A percentile compares a stretch with the other conserved stretches of the same genome.
Evolutionary conservation across 305 asterid species (phyloP).

Genomic region (Plantago lanceolata): DNA sequence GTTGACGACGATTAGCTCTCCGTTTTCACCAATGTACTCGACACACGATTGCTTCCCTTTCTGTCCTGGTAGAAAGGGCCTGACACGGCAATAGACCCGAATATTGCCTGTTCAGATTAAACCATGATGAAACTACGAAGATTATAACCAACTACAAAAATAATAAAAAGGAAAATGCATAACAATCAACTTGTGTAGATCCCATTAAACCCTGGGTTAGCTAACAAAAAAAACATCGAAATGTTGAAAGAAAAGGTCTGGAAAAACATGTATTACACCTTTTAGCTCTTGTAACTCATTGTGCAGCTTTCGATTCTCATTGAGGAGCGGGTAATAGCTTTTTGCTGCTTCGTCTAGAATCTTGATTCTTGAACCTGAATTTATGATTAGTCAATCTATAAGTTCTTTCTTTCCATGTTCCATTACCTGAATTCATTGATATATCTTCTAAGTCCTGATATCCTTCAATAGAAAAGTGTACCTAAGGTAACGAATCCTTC

Average conservation of each 20-base stretch:
- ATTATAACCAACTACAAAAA: background rate
- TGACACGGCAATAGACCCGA: conserved; percentile 81
- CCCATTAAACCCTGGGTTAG: too few relatives aligned
- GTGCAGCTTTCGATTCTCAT: conserved; percentile 78
- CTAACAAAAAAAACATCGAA: too few relatives aligned
- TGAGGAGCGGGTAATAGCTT: conserved; percentile 53
- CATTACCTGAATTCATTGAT: too few relatives aligned
- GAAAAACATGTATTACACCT: conserved; percentile 39
- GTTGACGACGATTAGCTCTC: conserved; percentile 63
- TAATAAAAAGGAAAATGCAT: too few relatives aligned
- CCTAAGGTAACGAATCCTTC: conserved; percentile 64
- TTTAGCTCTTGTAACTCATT: conserved; percentile 86
- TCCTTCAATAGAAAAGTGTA: conserved; percentile 21
- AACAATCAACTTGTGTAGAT: too few relatives aligned
- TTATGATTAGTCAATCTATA: background rate
- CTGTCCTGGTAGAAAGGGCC: conserved; percentile 79
- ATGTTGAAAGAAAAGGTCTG: too few relatives aligned
- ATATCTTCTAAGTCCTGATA: too few relatives aligned
- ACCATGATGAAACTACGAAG: conserved; percentile 19
- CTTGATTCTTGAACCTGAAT: conserved; percentile 52
- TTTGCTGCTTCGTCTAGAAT: conserved; percentile 57
- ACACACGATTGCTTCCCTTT: conserved; percentile 63
- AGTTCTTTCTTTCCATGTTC: too few relatives aligned
- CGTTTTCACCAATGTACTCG: conserved; percentile 74
- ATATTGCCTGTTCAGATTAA: conserved; percentile 63